phyloP scores from a whole-genome alignment of 139 green algal species.

The Dunaliella primolecta region DNA sequence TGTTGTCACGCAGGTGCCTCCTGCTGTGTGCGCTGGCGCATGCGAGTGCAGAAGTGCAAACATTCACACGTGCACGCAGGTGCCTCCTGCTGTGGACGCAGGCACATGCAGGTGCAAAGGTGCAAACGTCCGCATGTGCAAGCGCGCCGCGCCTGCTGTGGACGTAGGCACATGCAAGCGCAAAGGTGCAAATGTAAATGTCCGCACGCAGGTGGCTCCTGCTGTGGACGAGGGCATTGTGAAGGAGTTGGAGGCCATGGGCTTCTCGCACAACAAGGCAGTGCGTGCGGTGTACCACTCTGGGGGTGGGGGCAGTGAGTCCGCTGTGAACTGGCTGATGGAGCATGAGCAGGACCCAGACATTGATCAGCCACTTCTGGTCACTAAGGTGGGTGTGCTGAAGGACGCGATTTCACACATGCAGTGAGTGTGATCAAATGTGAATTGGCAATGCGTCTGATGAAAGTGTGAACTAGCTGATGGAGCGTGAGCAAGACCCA shows the following conservation, averaged over 20 bases:
- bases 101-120: too few relatives aligned
- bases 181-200: too few relatives aligned
- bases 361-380: slow-evolving; percentile 71
- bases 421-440: too few relatives aligned
- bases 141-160: too few relatives aligned
- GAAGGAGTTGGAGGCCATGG: slow-evolving; percentile 82
- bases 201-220: slow-evolving; percentile 53
- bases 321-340: slow-evolving; percentile 37
- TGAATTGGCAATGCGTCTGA: slow-evolving; percentile 43
- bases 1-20: too few relatives aligned
- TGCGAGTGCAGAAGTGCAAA: too few relatives aligned
- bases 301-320: slow-evolving; percentile 9
- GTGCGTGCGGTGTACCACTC: slow-evolving; percentile 38
- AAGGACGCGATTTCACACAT: too few relatives aligned
- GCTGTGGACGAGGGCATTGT: slow-evolving; percentile 62
- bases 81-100: too few relatives aligned
- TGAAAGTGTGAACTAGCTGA: slow-evolving; percentile 33
- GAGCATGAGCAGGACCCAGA: slow-evolving; percentile 74
- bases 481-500: slow-evolving; percentile 68
- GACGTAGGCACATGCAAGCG: too few relatives aligned
- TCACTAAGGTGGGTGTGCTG: slow-evolving; percentile 47
- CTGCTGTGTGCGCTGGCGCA: too few relatives aligned
- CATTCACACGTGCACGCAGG: too few relatives aligned
- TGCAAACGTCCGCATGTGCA: too few relatives aligned
- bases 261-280: slow-evolving; percentile 39